phyloP scores from a whole-genome alignment of 202 grass and related monocot genomes.

The Panicum virgatum region DNA sequence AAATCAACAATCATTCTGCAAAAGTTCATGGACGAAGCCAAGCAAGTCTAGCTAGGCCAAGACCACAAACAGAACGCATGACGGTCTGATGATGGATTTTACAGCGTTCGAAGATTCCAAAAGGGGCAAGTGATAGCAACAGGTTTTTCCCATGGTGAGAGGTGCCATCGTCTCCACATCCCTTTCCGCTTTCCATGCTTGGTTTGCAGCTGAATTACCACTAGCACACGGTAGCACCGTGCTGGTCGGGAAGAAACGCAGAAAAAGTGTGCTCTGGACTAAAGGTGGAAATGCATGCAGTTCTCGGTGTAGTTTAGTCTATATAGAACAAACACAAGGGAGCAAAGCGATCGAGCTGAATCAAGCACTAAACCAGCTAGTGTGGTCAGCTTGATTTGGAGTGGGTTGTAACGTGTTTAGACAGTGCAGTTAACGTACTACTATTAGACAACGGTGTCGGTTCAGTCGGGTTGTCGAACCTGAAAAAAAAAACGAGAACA shows the following conservation, averaged over 20 bases:
- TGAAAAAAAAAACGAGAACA: no score
- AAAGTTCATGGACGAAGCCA: neutral
- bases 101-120: neutral
- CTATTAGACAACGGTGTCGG: no score
- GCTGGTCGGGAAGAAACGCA: neutral
- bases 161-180: neutral
- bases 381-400: neutral
- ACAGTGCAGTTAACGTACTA: no score
- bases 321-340: neutral
- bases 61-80: neutral
- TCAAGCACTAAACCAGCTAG: neutral
- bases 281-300: neutral
- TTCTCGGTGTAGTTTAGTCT: no score
- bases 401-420: neutral
- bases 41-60: neutral
- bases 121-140: neutral
- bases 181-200: neutral
- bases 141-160: neutral
- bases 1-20: neutral
- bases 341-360: neutral
- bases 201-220: neutral
- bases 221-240: neutral
- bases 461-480: neutral
- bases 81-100: neutral
- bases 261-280: neutral